Conservation (phyloP, 164 flowering plant genomes). For the Piper longum region DNA sequence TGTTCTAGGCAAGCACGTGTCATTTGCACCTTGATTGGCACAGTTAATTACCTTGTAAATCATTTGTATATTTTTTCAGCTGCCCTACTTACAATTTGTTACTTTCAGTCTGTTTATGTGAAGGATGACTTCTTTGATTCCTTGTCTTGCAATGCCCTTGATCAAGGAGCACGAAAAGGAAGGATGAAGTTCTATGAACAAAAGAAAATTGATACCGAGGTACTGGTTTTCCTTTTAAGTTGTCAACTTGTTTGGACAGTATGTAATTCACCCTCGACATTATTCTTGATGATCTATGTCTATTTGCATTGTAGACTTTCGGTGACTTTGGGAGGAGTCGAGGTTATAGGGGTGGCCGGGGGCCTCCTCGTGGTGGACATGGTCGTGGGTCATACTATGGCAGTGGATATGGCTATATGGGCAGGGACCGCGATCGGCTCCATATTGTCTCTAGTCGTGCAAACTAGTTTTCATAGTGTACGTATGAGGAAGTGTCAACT, state of each 20-base stretch:
- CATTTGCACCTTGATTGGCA: too few species aligned
- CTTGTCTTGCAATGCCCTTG: slow-evolving; percentile 51
- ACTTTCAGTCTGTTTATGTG: slow-evolving; percentile 48
- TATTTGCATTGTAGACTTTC: slow-evolving; percentile 41
- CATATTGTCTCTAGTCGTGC: slow-evolving; percentile 11
- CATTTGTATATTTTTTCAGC: background rate
- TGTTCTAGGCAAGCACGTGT: too few species aligned
- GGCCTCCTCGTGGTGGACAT: slow-evolving; percentile 46
- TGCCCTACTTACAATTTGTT: background rate
- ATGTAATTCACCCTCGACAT: background rate
- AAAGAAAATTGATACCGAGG: slow-evolving; percentile 69
- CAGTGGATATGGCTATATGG: slow-evolving; percentile 45
- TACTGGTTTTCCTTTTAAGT: slow-evolving; percentile 6
- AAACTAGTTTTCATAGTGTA: slow-evolving; percentile 6
- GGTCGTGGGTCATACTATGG: slow-evolving; percentile 44
- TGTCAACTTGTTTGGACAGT: background rate
- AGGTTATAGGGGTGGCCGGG: slow-evolving; percentile 68
- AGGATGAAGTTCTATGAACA: slow-evolving; percentile 61
- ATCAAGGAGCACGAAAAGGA: slow-evolving; percentile 29
- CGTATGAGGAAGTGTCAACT: background rate
- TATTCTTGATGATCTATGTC: background rate
- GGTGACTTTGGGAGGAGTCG: slow-evolving; percentile 57
- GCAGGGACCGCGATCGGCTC: slow-evolving; percentile 36
- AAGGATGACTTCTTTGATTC: slow-evolving; percentile 90
- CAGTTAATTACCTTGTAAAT: too few species aligned